Evolutionary conservation across 257 asterid species (phyloP), one percentile per base, ranked within the genome.

Genomic region (Sherardia arvensis): DNA sequence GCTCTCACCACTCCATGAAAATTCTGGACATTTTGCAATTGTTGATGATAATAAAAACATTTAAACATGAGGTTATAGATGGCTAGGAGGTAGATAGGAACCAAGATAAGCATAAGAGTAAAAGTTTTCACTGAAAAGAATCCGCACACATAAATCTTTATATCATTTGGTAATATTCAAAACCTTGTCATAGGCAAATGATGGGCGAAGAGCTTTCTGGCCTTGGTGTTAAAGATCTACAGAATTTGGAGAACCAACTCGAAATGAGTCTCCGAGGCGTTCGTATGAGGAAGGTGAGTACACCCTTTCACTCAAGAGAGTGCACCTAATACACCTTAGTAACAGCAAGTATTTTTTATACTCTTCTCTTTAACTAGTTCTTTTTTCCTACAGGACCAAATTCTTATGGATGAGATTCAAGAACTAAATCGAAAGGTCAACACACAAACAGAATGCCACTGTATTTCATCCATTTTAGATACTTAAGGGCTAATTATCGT

Each of bases 191-290:
- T 78, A 87, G 93, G 81, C 79, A 79, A 73, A 73, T 87, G 80
- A 81, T 78, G 86, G 95, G 93, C 11, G 88, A 85, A 73, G 87
- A 83, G 63, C 87, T 87, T 76, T 76, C 84, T 65, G 81, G 86
- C 74, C 70, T 87, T 62, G 72, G 66, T 65, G 78, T 85, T 49
- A 78, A 74, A 66, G 95, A 83, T 67, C 75, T 87, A 56, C 88
- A 81, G 60, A 81, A 68, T 77, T 68, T 87, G 77, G 95, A 84
- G 75, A 84, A 74, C 61, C 84, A 81, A 74, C 81, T 87, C 72
- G 95, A 87, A 68, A 77, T 61, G 67, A 81, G 93, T 66, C 86
- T 84, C 38, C 83, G 79, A 34, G 74, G 80, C 66, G 84, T 87
- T 28, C 90, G 86, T 38, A 77, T 57, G 73, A 81, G 77, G 71